Percentiles rank a stretch among this genome's conserved stretches.
Evolutionary conservation across 805 yeast species (phyloP).

Genomic region (Kuraishia molischiana): DNA sequence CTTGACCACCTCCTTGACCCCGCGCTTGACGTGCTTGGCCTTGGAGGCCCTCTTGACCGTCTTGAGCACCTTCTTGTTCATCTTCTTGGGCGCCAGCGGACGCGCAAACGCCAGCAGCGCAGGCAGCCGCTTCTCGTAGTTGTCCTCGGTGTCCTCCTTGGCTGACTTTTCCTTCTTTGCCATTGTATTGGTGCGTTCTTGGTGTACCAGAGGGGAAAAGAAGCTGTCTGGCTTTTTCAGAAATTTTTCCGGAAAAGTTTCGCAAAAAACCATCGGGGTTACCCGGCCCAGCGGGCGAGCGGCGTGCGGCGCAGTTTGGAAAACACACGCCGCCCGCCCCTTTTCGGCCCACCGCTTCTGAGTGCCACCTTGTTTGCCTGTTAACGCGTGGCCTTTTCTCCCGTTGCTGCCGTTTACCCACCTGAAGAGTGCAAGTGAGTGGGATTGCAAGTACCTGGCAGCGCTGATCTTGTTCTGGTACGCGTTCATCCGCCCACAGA

Average conservation of each 20-base stretch:
- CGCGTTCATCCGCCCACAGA: not conserved
- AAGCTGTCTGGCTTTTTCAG: too few species aligned
- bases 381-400: not conserved
- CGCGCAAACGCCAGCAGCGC: slow-evolving; percentile 88
- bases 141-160: slow-evolving; percentile 46
- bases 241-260: too few species aligned
- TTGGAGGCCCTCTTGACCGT: slow-evolving; percentile 97
- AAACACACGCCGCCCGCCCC: not conserved
- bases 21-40: slow-evolving; percentile 96
- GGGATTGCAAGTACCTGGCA: not conserved
- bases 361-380: not conserved
- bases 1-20: slow-evolving; percentile 98
- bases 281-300: too few species aligned
- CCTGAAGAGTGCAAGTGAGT: not conserved
- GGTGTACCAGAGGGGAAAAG: not conserved
- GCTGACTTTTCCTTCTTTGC: slow-evolving; percentile 33
- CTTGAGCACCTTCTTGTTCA: slow-evolving; percentile 90
- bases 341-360: not conserved
- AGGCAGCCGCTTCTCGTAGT: slow-evolving; percentile 86
- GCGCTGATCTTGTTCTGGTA: not conserved
- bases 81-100: slow-evolving; percentile 92
- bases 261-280: not conserved
- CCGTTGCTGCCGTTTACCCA: not conserved
- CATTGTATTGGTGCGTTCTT: too few species aligned
- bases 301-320: too few species aligned